A percentile compares a stretch with the other conserved stretches of the same genome.
These are phyloP conservation scores for Beauveria caledonica DNA, from an alignment of 2,329 filamentous ascomycete species.

Conservation along the genomic window DNA sequence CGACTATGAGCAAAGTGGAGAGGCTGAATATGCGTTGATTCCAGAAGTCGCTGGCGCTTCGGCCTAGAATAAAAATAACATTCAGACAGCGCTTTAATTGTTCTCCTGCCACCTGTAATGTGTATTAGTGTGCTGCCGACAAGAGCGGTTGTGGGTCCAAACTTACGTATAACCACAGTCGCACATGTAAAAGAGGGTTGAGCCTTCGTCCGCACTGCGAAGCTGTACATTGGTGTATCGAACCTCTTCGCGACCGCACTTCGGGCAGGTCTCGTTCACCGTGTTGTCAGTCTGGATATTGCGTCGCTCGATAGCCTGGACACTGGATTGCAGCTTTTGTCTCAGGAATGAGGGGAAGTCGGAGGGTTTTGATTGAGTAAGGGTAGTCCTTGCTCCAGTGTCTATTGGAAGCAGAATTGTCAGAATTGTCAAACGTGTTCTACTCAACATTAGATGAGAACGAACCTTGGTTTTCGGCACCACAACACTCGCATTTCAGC, in stretches of 20 bases:
- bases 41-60: constrained; percentile 48
- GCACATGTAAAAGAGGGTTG: constrained; percentile 84
- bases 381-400: constrained; percentile 64
- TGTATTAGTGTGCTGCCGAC: neutral
- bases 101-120: constrained; percentile 46
- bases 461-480: constrained; percentile 73
- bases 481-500: constrained; percentile 78
- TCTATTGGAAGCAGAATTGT: constrained; percentile 38
- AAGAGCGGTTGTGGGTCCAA: neutral
- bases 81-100: constrained; percentile 36
- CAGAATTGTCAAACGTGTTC: neutral
- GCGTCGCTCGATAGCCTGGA: constrained; percentile 71
- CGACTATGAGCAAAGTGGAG: constrained; percentile 83
- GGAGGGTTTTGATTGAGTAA: constrained; percentile 77
- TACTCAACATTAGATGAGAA: constrained; percentile 7
- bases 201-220: constrained; percentile 89
- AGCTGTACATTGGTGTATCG: constrained; percentile 79
- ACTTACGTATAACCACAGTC: constrained; percentile 77
- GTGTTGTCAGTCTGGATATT: constrained; percentile 66
- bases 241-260: constrained; percentile 76
- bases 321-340: constrained; percentile 72
- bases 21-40: constrained; percentile 86
- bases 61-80: constrained; percentile 22
- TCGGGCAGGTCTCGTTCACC: constrained; percentile 63
- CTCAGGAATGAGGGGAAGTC: constrained; percentile 87